These are phyloP conservation scores for Pichia californica DNA, from an alignment of 805 yeast genomes.

Conservation along the genomic window DNA sequence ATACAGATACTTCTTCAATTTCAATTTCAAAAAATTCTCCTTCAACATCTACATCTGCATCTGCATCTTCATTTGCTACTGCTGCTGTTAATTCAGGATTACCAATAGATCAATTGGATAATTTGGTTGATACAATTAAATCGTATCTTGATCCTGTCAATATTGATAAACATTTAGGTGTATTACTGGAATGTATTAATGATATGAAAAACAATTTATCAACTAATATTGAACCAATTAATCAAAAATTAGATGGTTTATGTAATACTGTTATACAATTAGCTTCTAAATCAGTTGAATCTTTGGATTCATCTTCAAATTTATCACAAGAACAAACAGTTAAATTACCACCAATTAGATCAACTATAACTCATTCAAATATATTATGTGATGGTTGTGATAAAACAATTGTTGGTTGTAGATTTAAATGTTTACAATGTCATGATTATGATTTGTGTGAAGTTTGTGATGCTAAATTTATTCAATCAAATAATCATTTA, in stretches of 20 bases:
- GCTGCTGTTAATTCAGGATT: too few relatives aligned
- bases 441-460: constrained; percentile 48
- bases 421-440: constrained; percentile 49
- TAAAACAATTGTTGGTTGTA: constrained; percentile 30
- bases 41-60: not conserved
- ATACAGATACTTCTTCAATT: too few relatives aligned
- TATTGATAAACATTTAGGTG: constrained; percentile 1
- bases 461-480: constrained; percentile 29
- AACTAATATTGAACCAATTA: not conserved
- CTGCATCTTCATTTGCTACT: too few relatives aligned
- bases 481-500: constrained; percentile 15
- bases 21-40: too few relatives aligned
- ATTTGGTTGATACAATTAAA: not conserved
- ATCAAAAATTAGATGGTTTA: not conserved
- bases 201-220: constrained; percentile 4
- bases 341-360: not conserved
- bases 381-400: constrained; percentile 31
- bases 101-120: not conserved
- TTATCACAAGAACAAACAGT: too few relatives aligned
- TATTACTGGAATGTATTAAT: not conserved
- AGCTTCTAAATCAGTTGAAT: not conserved
- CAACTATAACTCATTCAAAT: constrained; percentile 13
- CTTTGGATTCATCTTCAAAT: too few relatives aligned
- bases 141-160: constrained; percentile 4
- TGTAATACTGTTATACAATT: not conserved